Evolutionary conservation across 805 yeast genomes (phyloP).

Genomic region (Kodamaea fukazawae): DNA sequence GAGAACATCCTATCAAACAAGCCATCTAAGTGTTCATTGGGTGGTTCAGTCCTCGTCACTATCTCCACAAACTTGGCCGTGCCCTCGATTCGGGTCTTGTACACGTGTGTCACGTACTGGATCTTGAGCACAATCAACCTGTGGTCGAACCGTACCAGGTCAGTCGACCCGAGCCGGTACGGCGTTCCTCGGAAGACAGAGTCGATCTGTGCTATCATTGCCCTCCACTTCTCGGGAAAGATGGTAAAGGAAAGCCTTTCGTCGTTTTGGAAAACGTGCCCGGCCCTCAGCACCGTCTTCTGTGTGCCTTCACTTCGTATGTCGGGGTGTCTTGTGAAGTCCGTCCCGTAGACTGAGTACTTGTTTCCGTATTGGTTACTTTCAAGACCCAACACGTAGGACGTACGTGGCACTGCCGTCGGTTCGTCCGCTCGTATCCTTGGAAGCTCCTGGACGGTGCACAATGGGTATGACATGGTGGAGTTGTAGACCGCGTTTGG

Average conservation of each 20-base stretch:
- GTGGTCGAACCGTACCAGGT: constrained; percentile 2
- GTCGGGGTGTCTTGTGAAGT: too few species aligned
- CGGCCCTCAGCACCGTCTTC: neutral
- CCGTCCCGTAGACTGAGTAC: too few species aligned
- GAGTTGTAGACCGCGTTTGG: too few species aligned
- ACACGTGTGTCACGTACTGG: constrained; percentile 2
- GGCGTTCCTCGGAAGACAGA: neutral
- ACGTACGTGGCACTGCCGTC: too few species aligned
- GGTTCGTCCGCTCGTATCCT: too few species aligned
- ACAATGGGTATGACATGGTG: too few species aligned
- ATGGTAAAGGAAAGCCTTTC: neutral
- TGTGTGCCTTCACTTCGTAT: too few species aligned
- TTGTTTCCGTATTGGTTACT: too few species aligned
- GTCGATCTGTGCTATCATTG: constrained; percentile 1
- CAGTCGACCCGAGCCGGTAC: neutral
- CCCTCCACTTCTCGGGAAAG: constrained; percentile 3
- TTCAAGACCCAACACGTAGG: too few species aligned
- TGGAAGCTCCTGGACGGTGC: constrained; percentile 2
- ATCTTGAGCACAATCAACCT: constrained; percentile 2
- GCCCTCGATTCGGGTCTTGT: constrained; percentile 6
- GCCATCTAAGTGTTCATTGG: constrained; percentile 2
- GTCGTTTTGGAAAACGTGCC: constrained; percentile 3
- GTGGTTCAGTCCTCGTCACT: constrained; percentile 1
- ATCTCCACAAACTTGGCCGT: constrained; percentile 4
- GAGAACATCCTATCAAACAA: constrained; percentile 5